Percentiles rank a stretch among this genome's conserved stretches.
These are phyloP conservation scores for Aspergillus sp. DNA, from an alignment of 2,329 filamentous ascomycete species.

Conservation along the genomic window DNA sequence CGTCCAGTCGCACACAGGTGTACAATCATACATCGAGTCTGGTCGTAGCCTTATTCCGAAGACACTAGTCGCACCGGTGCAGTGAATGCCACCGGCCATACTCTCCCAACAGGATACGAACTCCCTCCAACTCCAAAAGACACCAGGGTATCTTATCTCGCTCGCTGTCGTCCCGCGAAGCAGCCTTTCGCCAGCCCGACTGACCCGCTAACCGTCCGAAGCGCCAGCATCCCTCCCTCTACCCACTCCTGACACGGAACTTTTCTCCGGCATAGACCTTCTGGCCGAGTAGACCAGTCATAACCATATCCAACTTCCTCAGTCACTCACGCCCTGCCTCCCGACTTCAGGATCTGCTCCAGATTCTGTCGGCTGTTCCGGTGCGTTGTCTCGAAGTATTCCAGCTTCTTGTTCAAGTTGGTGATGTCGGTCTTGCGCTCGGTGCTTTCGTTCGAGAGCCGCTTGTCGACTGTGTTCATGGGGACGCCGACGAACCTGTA, in stretches of 20 bases:
- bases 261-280: not conserved
- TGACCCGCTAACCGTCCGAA: not conserved
- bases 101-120: no score
- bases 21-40: no score
- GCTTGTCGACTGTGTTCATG: constrained; percentile 61
- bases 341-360: constrained; percentile 68
- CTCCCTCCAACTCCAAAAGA: no score
- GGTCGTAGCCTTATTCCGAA: no score
- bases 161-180: not conserved
- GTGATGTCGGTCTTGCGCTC: constrained; percentile 69
- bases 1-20: no score
- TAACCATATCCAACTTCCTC: not conserved
- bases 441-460: constrained; percentile 65
- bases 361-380: constrained; percentile 90
- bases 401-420: constrained; percentile 74
- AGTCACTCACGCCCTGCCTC: constrained; percentile 26
- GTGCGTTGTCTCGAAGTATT: constrained; percentile 89
- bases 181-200: not conserved
- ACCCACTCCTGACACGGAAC: no score
- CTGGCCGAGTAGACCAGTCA: not conserved
- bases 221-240: not conserved
- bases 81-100: no score
- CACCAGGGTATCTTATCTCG: not conserved
- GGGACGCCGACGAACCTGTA: constrained; percentile 78
- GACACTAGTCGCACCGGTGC: no score